Evolutionary conservation across 2,329 filamentous ascomycete genomes (phyloP).

Genomic region (Ophiocordyceps camponoti-leonardi): DNA sequence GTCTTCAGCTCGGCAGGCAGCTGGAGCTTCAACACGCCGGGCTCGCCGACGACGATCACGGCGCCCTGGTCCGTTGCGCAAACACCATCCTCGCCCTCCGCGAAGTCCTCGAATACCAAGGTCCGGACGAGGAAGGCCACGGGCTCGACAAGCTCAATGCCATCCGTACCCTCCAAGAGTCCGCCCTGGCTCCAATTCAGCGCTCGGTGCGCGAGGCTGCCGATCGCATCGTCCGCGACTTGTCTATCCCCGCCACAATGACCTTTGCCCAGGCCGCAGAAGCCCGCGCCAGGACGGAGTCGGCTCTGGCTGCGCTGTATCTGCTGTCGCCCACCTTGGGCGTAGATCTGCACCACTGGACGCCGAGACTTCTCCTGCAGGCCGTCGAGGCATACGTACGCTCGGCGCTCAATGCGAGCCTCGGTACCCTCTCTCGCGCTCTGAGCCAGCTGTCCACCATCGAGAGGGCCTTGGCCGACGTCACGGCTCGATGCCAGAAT

Average conservation of each 20-base stretch:
- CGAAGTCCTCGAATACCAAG: slow-evolving; percentile 52
- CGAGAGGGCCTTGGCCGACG: slow-evolving; percentile 66
- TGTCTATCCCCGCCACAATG: slow-evolving; percentile 45
- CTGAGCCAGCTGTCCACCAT: slow-evolving; percentile 66
- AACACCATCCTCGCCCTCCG: slow-evolving; percentile 62
- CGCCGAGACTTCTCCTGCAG: slow-evolving; percentile 56
- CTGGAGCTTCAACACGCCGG: slow-evolving; percentile 75
- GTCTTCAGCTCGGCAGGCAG: slow-evolving; percentile 67
- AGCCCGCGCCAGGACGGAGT: slow-evolving; percentile 53
- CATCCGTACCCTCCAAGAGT: slow-evolving; percentile 51
- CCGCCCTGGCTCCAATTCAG: slow-evolving; percentile 56
- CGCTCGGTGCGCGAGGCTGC: slow-evolving; percentile 53
- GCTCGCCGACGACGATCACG: slow-evolving; percentile 49
- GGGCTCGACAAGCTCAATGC: slow-evolving; percentile 60
- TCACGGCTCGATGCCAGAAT: slow-evolving; percentile 75
- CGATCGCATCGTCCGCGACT: slow-evolving; percentile 69
- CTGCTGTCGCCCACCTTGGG: slow-evolving; percentile 54
- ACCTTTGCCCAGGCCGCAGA: slow-evolving; percentile 55
- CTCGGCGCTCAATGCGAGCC: slow-evolving; percentile 60
- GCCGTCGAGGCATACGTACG: slow-evolving; percentile 71
- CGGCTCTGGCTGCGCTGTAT: slow-evolving; percentile 62
- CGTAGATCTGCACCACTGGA: slow-evolving; percentile 34
- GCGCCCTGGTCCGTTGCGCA: slow-evolving; percentile 65
- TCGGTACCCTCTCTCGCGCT: slow-evolving; percentile 56
- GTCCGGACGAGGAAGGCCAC: slow-evolving; percentile 55